phyloP scores from a whole-genome alignment of 2,329 filamentous ascomycete species.

The Trichocomaceae sp. region DNA sequence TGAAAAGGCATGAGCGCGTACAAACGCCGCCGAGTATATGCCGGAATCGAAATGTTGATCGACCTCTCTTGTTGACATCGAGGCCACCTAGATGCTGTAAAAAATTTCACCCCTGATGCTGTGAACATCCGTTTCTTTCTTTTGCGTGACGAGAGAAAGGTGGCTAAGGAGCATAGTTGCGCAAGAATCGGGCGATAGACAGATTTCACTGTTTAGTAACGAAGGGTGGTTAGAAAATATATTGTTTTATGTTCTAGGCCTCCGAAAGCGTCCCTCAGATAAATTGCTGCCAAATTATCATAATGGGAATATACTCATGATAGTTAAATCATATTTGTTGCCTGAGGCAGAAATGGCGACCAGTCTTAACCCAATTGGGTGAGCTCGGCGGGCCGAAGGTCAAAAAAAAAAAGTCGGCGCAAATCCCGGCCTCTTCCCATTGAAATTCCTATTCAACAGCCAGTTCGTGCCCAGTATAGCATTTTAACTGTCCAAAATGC shows the following conservation, averaged over 20 bases:
- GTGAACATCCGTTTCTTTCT: neutral
- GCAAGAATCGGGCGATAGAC: neutral
- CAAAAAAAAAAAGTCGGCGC: constrained; percentile 7
- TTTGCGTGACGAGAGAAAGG: neutral
- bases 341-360: neutral
- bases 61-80: neutral
- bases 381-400: neutral
- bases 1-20: neutral
- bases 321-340: neutral
- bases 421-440: constrained; percentile 1
- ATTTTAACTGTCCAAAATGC: constrained; percentile 52
- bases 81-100: neutral
- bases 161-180: neutral
- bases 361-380: constrained; percentile 1
- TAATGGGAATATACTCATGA: neutral
- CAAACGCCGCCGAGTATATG: neutral
- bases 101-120: neutral
- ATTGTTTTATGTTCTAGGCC: neutral
- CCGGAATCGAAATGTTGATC: neutral
- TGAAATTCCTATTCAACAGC: constrained; percentile 7
- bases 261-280: neutral
- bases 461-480: neutral
- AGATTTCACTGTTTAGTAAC: neutral
- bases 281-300: neutral
- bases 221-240: neutral